Percentiles rank a stretch among this genome's conserved stretches.
phyloP scores from a whole-genome alignment of 768 basidiomycete species.

The Boletus sp. region DNA sequence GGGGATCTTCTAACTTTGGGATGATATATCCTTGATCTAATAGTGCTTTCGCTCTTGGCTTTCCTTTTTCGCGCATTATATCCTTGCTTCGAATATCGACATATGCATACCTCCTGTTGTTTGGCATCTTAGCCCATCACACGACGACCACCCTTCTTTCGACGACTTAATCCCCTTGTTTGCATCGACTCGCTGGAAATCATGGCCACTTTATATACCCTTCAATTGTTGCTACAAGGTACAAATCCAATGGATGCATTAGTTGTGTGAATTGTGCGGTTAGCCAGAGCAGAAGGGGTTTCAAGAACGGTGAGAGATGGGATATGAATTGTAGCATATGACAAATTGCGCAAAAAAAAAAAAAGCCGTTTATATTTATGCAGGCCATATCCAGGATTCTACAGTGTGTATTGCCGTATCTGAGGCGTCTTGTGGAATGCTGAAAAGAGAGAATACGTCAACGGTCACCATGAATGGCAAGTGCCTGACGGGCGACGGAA shows the following conservation, averaged over 20 bases:
- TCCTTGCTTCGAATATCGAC: neutral
- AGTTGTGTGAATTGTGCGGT: constrained; percentile 28
- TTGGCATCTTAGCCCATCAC: neutral
- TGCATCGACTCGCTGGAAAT: constrained; percentile 18
- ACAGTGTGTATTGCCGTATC: constrained; percentile 63
- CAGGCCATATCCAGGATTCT: constrained; percentile 75
- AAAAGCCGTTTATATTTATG: constrained; percentile 2
- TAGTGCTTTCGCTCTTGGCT: constrained; percentile 3
- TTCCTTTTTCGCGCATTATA: neutral
- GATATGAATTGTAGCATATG: constrained; percentile 20
- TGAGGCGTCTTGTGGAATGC: constrained; percentile 66
- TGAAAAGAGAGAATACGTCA: constrained; percentile 28
- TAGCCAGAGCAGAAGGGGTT: constrained; percentile 8
- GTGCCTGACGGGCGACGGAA: neutral
- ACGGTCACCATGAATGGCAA: neutral
- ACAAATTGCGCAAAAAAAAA: neutral
- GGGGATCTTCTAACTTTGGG: constrained; percentile 15
- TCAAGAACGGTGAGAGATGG: constrained; percentile 7
- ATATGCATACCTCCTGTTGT: constrained; percentile 19
- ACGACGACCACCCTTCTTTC: neutral
- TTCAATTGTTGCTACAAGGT: constrained; percentile 40
- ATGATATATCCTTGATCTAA: constrained; percentile 26
- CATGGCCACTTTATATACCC: constrained; percentile 35
- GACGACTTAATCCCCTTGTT: constrained; percentile 11
- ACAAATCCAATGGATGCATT: constrained; percentile 38